Percentiles rank a stretch among this genome's conserved stretches.
Conservation (phyloP, 306 rosid genomes). For the Carpinus fangiana region DNA sequence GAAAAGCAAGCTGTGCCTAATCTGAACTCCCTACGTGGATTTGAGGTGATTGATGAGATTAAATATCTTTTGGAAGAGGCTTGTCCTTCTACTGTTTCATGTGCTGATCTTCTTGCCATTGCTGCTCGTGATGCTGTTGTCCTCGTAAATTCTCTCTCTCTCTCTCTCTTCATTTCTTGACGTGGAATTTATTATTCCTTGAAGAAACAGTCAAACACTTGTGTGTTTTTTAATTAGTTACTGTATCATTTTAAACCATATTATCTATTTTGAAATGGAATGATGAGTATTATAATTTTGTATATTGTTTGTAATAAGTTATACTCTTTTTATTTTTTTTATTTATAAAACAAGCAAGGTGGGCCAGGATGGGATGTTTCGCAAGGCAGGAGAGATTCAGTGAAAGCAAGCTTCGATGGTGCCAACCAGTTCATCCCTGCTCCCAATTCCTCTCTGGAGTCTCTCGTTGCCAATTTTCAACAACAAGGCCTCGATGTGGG, state of each 20-base stretch:
- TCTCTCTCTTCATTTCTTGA: background rate
- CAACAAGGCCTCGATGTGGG: conserved; percentile 63
- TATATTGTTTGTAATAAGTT: background rate
- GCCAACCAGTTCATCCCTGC: conserved; percentile 74
- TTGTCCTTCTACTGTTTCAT: conserved; percentile 75
- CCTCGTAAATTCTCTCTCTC: conserved; percentile 32
- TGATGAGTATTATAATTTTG: no score
- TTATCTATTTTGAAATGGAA: no score
- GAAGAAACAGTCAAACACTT: no score
- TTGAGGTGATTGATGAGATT: conserved; percentile 68
- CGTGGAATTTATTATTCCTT: no score
- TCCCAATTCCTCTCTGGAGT: conserved; percentile 79
- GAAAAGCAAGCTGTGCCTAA: conserved; percentile 85
- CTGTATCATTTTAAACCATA: no score
- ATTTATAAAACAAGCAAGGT: conserved; percentile 54
- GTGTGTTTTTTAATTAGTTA: no score
- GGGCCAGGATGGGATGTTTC: conserved; percentile 78
- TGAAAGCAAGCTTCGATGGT: conserved; percentile 70
- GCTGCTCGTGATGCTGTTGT: conserved; percentile 86
- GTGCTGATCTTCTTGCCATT: conserved; percentile 83
- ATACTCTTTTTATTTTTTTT: background rate
- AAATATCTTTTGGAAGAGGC: conserved; percentile 66
- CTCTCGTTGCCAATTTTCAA: conserved; percentile 61
- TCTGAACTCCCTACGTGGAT: conserved; percentile 67
- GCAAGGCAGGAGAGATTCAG: conserved; percentile 80